Percentiles rank a stretch among this genome's conserved stretches.
phyloP scores from a whole-genome alignment of 1,284 basidiomycete genomes.

The Irpex lacteus region DNA sequence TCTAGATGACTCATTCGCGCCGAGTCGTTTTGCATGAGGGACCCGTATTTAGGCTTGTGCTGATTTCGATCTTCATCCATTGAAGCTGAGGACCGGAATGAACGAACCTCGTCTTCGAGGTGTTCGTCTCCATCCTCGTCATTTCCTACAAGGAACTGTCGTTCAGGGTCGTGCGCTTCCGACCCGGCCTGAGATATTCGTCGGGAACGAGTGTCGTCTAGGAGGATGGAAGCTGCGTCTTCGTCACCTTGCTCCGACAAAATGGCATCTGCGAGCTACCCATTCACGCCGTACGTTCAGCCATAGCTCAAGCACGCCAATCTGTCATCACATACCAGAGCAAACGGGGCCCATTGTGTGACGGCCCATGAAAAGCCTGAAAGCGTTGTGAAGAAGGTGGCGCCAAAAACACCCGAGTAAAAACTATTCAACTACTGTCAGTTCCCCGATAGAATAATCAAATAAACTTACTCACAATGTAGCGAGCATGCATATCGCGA shows the following conservation, averaged over 20 bases:
- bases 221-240: constrained; percentile 47
- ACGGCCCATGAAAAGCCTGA: constrained; percentile 80
- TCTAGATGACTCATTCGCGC: constrained; percentile 43
- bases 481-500: constrained; percentile 66
- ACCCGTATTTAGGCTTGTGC: constrained; percentile 18
- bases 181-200: constrained; percentile 20
- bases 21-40: constrained; percentile 40
- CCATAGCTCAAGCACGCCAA: no score
- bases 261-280: constrained; percentile 71
- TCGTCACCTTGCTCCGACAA: constrained; percentile 48
- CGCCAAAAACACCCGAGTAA: constrained; percentile 57
- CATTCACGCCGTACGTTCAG: no score
- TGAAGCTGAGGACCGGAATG: constrained; percentile 27
- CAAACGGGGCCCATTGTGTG: constrained; percentile 78
- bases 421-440: constrained; percentile 41
- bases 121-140: constrained; percentile 28
- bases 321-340: constrained; percentile 43
- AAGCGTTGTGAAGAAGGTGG: constrained; percentile 63
- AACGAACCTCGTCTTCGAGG: constrained; percentile 33
- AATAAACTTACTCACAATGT: constrained; percentile 59
- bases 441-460: neutral
- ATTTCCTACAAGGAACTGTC: constrained; percentile 31
- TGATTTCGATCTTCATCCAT: constrained; percentile 27
- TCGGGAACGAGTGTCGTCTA: constrained; percentile 38
- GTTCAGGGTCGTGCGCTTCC: constrained; percentile 24